Conservation (phyloP, 2,329 filamentous ascomycete species). For the Epichloe glyceriae region DNA sequence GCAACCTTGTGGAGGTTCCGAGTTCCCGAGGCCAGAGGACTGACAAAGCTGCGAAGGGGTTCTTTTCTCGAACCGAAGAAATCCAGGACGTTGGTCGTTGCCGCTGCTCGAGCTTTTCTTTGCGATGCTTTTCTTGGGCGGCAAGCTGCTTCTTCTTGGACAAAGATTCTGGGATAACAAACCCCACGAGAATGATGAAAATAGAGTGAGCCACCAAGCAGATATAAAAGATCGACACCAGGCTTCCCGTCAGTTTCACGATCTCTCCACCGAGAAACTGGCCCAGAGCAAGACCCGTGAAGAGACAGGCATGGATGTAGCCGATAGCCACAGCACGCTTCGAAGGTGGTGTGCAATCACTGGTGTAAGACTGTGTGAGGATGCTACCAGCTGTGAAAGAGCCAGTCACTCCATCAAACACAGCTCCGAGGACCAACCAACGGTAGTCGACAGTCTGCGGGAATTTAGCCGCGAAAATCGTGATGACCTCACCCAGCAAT, state of each 20-base stretch:
- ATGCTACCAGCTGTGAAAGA: slow-evolving; percentile 75
- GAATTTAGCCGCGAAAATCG: slow-evolving; percentile 63
- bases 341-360: slow-evolving; percentile 75
- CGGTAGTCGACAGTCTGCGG: slow-evolving; percentile 62
- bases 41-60: slow-evolving; percentile 64
- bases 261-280: slow-evolving; percentile 72
- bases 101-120: slow-evolving; percentile 27
- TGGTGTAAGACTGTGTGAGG: slow-evolving; percentile 72
- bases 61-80: slow-evolving; percentile 32
- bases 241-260: slow-evolving; percentile 59
- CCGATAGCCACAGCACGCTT: slow-evolving; percentile 74
- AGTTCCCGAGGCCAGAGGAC: slow-evolving; percentile 63
- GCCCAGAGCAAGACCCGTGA: slow-evolving; percentile 76
- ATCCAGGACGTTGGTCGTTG: slow-evolving; percentile 16
- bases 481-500: slow-evolving; percentile 60
- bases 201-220: slow-evolving; percentile 57
- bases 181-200: slow-evolving; percentile 59
- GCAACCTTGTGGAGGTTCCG: slow-evolving; percentile 44
- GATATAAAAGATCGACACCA: slow-evolving; percentile 77
- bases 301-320: slow-evolving; percentile 80
- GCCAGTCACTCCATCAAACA: slow-evolving; percentile 72
- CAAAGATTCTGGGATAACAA: slow-evolving; percentile 75
- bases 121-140: slow-evolving; percentile 55
- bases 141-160: slow-evolving; percentile 56
- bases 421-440: slow-evolving; percentile 63